Evolutionary conservation across 1,139 yeast species (phyloP).

Genomic region (Kurtzmaniella quercitrusa): DNA sequence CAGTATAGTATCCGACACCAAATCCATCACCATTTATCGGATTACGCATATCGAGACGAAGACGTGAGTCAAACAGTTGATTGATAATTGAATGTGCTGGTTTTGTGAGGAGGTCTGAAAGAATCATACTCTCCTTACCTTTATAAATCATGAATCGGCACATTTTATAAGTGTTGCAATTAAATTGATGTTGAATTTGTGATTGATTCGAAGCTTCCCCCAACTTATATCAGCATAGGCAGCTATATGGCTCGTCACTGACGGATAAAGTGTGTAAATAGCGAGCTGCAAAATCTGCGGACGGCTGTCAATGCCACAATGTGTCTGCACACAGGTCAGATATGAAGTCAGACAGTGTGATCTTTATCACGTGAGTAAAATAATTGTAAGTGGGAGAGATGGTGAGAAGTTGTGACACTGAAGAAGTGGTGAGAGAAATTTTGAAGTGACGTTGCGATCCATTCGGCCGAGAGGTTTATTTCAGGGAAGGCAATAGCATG

Average conservation of each 20-base stretch:
- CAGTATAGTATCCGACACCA: constrained; percentile 90
- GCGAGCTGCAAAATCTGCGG: neutral
- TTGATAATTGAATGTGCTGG: constrained; percentile 97
- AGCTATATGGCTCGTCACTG: too few species aligned
- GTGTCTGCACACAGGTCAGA: neutral
- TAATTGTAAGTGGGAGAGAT: too few species aligned
- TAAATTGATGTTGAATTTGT: too few species aligned
- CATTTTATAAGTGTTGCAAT: constrained; percentile 18
- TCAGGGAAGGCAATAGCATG: neutral
- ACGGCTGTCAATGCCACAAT: neutral
- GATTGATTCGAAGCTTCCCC: too few species aligned
- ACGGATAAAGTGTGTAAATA: too few species aligned
- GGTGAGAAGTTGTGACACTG: too few species aligned
- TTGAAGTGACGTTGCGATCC: neutral
- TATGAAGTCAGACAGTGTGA: neutral
- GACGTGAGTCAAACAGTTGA: constrained; percentile 88
- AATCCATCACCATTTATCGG: constrained; percentile 98
- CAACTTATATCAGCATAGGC: too few species aligned
- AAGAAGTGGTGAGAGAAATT: too few species aligned
- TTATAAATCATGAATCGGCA: constrained; percentile 50
- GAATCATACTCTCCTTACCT: constrained; percentile 69
- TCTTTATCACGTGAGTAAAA: neutral
- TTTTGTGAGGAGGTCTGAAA: constrained; percentile 82
- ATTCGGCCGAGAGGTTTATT: neutral
- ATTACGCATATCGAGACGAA: constrained; percentile 79